Conservation (phyloP, 805 yeast genomes). For the Kodamaea leandrae region DNA sequence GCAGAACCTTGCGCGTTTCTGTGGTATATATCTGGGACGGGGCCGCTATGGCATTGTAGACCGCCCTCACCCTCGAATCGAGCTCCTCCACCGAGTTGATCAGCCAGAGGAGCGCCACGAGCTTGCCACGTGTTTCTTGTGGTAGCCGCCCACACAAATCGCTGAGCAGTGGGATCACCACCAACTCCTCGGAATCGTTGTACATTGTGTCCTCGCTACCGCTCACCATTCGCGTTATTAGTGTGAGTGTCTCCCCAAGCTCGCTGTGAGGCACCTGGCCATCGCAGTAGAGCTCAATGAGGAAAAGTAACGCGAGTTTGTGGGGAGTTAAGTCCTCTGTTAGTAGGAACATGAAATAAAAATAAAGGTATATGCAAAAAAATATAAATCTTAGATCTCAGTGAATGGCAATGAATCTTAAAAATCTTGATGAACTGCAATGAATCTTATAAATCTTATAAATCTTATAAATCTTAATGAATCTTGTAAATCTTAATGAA, state of each 20-base stretch:
- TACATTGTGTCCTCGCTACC: conserved; percentile 21
- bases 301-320: conserved; percentile 48
- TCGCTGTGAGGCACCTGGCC: conserved; percentile 22
- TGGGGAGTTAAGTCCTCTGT: conserved; percentile 51
- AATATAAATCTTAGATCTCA: too few relatives aligned
- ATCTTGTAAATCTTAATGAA: too few relatives aligned
- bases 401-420: too few relatives aligned
- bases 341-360: too few relatives aligned
- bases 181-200: conserved; percentile 5
- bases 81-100: conserved; percentile 49
- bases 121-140: conserved; percentile 24
- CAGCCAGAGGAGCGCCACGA: conserved; percentile 36
- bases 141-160: conserved; percentile 26
- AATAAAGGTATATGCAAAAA: too few relatives aligned
- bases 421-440: too few relatives aligned
- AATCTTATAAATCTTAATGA: too few relatives aligned
- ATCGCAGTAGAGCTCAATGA: conserved; percentile 43
- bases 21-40: conserved; percentile 11
- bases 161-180: conserved; percentile 31
- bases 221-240: conserved; percentile 42
- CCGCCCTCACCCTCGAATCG: conserved; percentile 29
- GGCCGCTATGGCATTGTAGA: conserved; percentile 13
- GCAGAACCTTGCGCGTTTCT: conserved; percentile 13
- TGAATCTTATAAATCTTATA: too few relatives aligned
- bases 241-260: conserved; percentile 13